A percentile compares a stretch with the other conserved stretches of the same genome.
Evolutionary conservation across 345 rosid species (phyloP).

Genomic region (Populus alba): DNA sequence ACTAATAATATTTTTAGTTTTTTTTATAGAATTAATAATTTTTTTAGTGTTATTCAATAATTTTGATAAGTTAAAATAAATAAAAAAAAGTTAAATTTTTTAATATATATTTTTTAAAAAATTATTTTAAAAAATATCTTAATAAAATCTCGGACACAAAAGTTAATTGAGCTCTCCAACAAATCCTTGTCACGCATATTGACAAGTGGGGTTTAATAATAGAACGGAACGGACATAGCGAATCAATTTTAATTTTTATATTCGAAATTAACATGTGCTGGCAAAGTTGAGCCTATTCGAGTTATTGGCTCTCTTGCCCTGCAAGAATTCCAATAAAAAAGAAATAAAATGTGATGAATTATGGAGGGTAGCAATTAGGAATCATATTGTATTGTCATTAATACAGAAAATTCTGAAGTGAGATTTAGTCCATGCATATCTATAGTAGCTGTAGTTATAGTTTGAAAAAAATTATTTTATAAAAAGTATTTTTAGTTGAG

Average conservation of each 20-base stretch:
- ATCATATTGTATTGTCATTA: background rate
- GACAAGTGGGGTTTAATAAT: background rate
- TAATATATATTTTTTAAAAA: too few relatives aligned
- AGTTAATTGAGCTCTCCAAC: background rate
- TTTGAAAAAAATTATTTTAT: too few relatives aligned
- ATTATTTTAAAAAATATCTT: too few relatives aligned
- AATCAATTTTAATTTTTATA: background rate
- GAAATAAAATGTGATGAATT: background rate
- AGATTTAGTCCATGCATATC: background rate
- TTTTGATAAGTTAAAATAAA: too few relatives aligned
- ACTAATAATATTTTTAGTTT: too few relatives aligned
- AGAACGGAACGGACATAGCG: background rate
- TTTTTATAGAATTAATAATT: too few relatives aligned
- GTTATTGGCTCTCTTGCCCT: background rate
- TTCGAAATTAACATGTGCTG: background rate
- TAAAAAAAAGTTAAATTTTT: too few relatives aligned
- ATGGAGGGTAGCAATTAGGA: background rate
- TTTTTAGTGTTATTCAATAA: too few relatives aligned
- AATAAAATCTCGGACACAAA: too few relatives aligned
- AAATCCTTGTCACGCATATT: background rate
- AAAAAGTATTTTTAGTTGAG: too few relatives aligned
- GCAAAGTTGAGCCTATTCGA: background rate
- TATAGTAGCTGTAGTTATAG: too few relatives aligned
- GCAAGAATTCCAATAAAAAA: background rate
- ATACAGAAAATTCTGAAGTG: background rate